Base-by-base conservation (phyloP, 2,329 filamentous ascomycete genomes). In the Colletotrichum sp. region DNA sequence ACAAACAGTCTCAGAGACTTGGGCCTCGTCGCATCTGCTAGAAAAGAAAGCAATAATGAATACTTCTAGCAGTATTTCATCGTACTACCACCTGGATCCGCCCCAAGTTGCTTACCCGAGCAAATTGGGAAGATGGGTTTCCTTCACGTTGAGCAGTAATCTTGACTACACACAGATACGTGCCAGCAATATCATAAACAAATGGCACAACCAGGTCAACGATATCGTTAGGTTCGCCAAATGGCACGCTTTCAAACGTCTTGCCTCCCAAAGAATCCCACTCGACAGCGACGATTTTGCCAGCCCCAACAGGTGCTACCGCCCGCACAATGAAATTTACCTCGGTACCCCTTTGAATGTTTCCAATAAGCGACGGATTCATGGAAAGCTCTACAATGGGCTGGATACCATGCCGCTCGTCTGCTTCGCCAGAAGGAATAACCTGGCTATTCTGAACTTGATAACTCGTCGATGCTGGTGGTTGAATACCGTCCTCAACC, bases 321-420 rank as follows among this genome's bases (percentile, higher is more conserved):
- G 65, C 62, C 13, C 62, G 48, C 38, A 79, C 24, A 1, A 10
- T 10, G n/a, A 76, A 18, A 16, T 16, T 38, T 0, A 64, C 30
- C 12, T 15, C 5, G 13, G 32, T 10, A 2, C 60, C 69, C 10
- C 24, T 28, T 30, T 70, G 16, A 18, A 70, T 66, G 2, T n/a
- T 52, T 13, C 18, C 64, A 18, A 18, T 55, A 6, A 79, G 32
- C 12, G 70, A 30, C 10, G 18, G 2, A 13, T 9, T 28, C 9
- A 32, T n/a, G 10, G 18, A 61, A 12, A n/a, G 28, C 18, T 61
- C 32, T 4, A 79, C 71, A 3, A 74, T 55, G 5, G 79, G 77
- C 26, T 80, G 78, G 5, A 80, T 74, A 1, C 79, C 79, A 6
- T 65, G 60, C 5, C 78, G 77, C 30, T 76, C 30, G 3, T 34